A percentile compares a stretch with the other conserved stretches of the same genome.
Evolutionary conservation across 495 filamentous ascomycete species (phyloP).

Genomic region (Hypoxylon trugodes): DNA sequence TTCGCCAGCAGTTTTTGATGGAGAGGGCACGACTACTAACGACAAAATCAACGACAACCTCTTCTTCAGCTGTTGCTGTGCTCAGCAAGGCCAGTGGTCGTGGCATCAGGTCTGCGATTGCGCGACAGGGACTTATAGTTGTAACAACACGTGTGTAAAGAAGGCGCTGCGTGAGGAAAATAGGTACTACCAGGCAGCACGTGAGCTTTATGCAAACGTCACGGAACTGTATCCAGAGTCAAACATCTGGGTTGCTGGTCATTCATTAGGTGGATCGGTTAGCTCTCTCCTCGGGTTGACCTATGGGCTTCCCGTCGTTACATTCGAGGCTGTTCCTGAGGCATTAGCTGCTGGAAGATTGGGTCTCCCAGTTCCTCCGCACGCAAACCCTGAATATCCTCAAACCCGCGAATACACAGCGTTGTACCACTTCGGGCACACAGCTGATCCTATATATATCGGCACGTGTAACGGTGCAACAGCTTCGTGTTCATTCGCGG

Average conservation of each 20-base stretch:
- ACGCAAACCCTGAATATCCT: conserved; percentile 70
- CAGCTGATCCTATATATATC: conserved; percentile 93
- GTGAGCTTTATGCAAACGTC: conserved; percentile 90
- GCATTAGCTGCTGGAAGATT: conserved; percentile 85
- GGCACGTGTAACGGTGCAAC: conserved; percentile 91
- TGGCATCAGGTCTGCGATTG: conserved; percentile 95
- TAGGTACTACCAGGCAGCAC: conserved; percentile 85
- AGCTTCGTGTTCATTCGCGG: conserved; percentile 87
- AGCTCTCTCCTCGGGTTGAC: conserved; percentile 87
- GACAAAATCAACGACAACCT: conserved; percentile 98
- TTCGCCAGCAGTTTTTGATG: conserved; percentile 89
- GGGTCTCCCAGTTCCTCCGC: conserved; percentile 87
- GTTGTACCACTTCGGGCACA: conserved; percentile 93
- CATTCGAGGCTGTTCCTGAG: conserved; percentile 91
- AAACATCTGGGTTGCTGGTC: conserved; percentile 86
- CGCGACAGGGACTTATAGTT: conserved; percentile 80
- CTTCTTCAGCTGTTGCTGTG: conserved; percentile 97
- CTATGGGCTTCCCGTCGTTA: conserved; percentile 85
- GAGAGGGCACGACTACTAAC: conserved; percentile 92
- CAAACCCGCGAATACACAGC: conserved; percentile 77
- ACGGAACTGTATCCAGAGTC: conserved; percentile 86
- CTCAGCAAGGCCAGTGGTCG: conserved; percentile 83
- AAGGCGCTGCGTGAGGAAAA: conserved; percentile 80
- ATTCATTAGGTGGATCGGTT: conserved; percentile 91
- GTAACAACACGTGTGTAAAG: conserved; percentile 87